Conservation (phyloP, 768 basidiomycete species). For the Piloderma croceum region DNA sequence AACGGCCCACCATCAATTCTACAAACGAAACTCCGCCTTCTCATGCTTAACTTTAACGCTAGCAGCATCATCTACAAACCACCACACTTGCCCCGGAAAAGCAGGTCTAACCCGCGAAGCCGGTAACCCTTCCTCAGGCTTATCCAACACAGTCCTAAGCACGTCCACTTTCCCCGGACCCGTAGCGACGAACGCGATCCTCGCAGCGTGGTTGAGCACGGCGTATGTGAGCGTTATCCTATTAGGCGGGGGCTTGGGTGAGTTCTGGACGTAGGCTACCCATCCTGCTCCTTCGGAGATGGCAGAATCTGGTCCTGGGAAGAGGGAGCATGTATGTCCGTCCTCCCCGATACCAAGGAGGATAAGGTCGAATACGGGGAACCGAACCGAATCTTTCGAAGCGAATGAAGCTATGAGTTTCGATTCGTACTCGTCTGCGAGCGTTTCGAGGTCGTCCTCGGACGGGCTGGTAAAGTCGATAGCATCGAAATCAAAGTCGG, state of each 20-base stretch:
- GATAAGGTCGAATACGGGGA: constrained; percentile 96
- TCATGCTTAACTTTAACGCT: constrained; percentile 56
- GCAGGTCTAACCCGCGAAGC: constrained; percentile 75
- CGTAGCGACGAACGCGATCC: constrained; percentile 83
- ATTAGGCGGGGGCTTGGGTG: constrained; percentile 86
- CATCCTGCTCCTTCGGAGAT: constrained; percentile 85
- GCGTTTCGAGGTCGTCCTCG: constrained; percentile 73
- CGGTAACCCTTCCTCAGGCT: constrained; percentile 75
- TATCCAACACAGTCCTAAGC: constrained; percentile 69
- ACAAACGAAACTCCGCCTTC: no score
- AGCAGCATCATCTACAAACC: constrained; percentile 92
- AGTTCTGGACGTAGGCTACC: constrained; percentile 91
- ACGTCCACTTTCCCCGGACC: constrained; percentile 80
- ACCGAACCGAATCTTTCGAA: constrained; percentile 86
- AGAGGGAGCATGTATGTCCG: constrained; percentile 97
- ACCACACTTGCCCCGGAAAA: constrained; percentile 80
- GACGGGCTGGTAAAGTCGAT: constrained; percentile 47
- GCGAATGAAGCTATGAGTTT: constrained; percentile 89
- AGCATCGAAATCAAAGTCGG: no score
- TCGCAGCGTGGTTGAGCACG: constrained; percentile 83
- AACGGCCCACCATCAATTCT: no score
- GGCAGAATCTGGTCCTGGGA: constrained; percentile 81
- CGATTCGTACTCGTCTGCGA: constrained; percentile 75
- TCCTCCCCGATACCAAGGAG: constrained; percentile 95
- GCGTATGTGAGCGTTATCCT: constrained; percentile 91